These are phyloP conservation scores for Fagus crenata DNA, from an alignment of 306 rosid species.

Conservation along the genomic window DNA sequence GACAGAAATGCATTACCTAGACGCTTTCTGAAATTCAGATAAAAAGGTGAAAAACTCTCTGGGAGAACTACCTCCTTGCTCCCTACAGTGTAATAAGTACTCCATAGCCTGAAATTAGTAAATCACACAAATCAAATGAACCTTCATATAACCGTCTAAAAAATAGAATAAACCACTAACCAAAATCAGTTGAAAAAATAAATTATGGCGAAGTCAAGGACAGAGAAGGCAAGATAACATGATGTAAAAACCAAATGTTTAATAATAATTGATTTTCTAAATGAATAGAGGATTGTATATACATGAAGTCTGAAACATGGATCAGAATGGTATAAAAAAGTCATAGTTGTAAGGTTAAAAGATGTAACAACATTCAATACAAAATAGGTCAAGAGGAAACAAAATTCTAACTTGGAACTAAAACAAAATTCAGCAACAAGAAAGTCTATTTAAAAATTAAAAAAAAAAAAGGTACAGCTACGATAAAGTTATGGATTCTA, in stretches of 20 bases:
- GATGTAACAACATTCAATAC: not conserved
- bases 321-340: not conserved
- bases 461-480: not conserved
- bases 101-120: slow-evolving; percentile 74
- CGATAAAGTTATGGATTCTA: not conserved
- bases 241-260: not conserved
- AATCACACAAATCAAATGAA: slow-evolving; percentile 28
- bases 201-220: not conserved
- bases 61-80: slow-evolving; percentile 66
- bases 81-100: slow-evolving; percentile 65
- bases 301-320: no score
- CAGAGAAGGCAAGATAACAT: not conserved
- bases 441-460: not conserved
- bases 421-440: not conserved
- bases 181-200: not conserved
- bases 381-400: not conserved
- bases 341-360: not conserved
- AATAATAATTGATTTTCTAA: not conserved
- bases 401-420: not conserved
- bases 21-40: slow-evolving; percentile 80
- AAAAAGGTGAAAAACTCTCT: slow-evolving; percentile 62
- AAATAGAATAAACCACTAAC: slow-evolving; percentile 19
- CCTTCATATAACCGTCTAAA: slow-evolving; percentile 14
- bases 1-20: slow-evolving; percentile 52
- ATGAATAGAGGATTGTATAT: no score